These are phyloP conservation scores for Chionographis japonica DNA, from an alignment of 106 monocot species.

Conservation along the genomic window DNA sequence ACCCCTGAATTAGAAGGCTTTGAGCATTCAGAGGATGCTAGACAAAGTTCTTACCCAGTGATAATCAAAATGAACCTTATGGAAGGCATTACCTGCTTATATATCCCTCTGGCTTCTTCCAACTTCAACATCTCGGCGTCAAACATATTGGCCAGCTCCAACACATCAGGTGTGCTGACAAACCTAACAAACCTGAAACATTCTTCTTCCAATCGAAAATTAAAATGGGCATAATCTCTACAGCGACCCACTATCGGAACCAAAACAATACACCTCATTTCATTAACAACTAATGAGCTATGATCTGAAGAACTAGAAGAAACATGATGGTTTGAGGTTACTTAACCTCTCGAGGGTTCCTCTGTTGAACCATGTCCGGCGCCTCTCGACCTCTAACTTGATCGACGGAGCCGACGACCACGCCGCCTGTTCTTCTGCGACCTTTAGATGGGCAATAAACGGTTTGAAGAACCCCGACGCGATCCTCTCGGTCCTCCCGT, in stretches of 20 bases:
- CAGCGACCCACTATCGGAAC: background rate
- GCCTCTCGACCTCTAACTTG: constrained; percentile 41
- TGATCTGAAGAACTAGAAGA: no score
- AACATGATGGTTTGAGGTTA: background rate
- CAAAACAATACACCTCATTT: no score
- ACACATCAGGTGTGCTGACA: constrained; percentile 91
- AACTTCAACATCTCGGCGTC: constrained; percentile 90
- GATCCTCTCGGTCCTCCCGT: constrained; percentile 83
- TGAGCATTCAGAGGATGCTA: constrained; percentile 10
- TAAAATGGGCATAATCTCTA: background rate
- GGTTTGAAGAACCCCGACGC: constrained; percentile 92
- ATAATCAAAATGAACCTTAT: background rate
- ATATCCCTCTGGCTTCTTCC: constrained; percentile 85
- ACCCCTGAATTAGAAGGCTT: constrained; percentile 35
- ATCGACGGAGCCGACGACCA: constrained; percentile 33
- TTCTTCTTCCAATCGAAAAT: background rate
- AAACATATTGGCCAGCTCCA: constrained; percentile 80
- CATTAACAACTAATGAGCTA: no score
- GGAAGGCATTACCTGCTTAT: constrained; percentile 46
- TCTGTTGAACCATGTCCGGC: constrained; percentile 65
- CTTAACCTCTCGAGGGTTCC: constrained; percentile 77
- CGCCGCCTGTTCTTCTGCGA: constrained; percentile 70
- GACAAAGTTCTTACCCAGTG: background rate
- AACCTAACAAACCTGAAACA: constrained; percentile 86
- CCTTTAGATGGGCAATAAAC: constrained; percentile 77